Conservation (phyloP, 345 rosid genomes). For the Arabidopsis arenosa region DNA sequence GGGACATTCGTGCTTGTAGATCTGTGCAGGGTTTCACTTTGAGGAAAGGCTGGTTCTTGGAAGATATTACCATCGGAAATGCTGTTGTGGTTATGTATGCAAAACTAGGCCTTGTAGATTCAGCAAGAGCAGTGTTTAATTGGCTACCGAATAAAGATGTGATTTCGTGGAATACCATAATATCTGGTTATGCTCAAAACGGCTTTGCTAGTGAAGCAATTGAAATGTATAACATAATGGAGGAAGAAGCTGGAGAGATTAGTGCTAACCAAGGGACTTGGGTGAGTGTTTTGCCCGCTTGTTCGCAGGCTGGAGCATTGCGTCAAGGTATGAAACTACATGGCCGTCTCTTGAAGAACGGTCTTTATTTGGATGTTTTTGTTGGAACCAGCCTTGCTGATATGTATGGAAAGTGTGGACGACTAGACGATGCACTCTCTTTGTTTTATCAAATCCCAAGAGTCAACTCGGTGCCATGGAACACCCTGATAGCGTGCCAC, state of each 20-base stretch:
- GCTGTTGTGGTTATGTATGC: slow-evolving; percentile 63
- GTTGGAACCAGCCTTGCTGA: slow-evolving; percentile 63
- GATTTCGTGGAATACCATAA: slow-evolving; percentile 62
- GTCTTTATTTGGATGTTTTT: slow-evolving; percentile 50
- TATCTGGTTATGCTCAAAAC: slow-evolving; percentile 62
- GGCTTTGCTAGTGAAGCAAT: slow-evolving; percentile 69
- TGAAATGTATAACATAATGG: slow-evolving; percentile 52
- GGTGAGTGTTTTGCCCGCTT: slow-evolving; percentile 65
- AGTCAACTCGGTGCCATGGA: slow-evolving; percentile 60
- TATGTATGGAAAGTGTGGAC: slow-evolving; percentile 70
- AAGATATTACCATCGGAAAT: slow-evolving; percentile 52
- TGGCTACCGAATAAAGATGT: slow-evolving; percentile 54
- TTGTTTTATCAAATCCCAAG: slow-evolving; percentile 54
- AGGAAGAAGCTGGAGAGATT: slow-evolving; percentile 46
- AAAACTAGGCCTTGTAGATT: slow-evolving; percentile 52
- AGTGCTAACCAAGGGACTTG: slow-evolving; percentile 60
- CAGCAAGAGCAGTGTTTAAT: slow-evolving; percentile 52
- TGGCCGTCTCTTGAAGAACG: slow-evolving; percentile 50
- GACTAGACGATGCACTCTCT: slow-evolving; percentile 54
- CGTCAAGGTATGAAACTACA: slow-evolving; percentile 63
- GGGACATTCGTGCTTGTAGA: slow-evolving; percentile 44
- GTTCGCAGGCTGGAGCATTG: slow-evolving; percentile 60
- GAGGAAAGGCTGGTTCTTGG: slow-evolving; percentile 53
- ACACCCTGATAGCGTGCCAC: slow-evolving; percentile 60
- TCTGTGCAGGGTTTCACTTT: slow-evolving; percentile 52